Conservation (phyloP, 768 basidiomycete species). For the Hygrocybe punicea region DNA sequence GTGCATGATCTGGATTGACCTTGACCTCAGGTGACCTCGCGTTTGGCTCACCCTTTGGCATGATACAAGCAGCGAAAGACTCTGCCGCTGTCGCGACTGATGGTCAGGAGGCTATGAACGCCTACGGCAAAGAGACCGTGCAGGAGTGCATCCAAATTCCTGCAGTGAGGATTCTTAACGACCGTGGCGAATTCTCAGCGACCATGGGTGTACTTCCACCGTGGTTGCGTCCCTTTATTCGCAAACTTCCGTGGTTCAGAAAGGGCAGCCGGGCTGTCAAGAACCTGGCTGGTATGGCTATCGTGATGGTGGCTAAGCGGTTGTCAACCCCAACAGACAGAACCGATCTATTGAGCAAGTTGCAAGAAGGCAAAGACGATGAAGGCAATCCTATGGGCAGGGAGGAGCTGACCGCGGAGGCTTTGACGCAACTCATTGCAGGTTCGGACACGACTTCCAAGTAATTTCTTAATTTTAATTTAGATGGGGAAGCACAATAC, state of each 20-base stretch:
- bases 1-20: neutral
- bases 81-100: constrained; percentile 64
- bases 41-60: constrained; percentile 86
- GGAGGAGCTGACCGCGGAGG: constrained; percentile 86
- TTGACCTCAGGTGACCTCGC: constrained; percentile 53
- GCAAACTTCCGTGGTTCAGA: constrained; percentile 72
- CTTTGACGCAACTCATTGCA: constrained; percentile 79
- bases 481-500: too few species aligned
- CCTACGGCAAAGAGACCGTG: constrained; percentile 47
- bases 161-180: constrained; percentile 82
- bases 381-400: constrained; percentile 77
- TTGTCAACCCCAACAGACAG: constrained; percentile 63
- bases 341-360: constrained; percentile 75
- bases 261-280: constrained; percentile 64
- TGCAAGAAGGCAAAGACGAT: constrained; percentile 74
- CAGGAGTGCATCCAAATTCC: constrained; percentile 60
- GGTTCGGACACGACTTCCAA: constrained; percentile 94
- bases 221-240: constrained; percentile 63
- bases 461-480: constrained; percentile 39
- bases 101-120: constrained; percentile 51
- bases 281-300: constrained; percentile 73
- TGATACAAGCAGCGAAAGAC: constrained; percentile 74
- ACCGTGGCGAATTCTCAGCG: constrained; percentile 82
- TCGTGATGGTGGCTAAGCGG: constrained; percentile 76
- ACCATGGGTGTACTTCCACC: constrained; percentile 76